Base-by-base conservation (phyloP, 2,329 filamentous ascomycete genomes). In the Aspergillus ochraceus region DNA sequence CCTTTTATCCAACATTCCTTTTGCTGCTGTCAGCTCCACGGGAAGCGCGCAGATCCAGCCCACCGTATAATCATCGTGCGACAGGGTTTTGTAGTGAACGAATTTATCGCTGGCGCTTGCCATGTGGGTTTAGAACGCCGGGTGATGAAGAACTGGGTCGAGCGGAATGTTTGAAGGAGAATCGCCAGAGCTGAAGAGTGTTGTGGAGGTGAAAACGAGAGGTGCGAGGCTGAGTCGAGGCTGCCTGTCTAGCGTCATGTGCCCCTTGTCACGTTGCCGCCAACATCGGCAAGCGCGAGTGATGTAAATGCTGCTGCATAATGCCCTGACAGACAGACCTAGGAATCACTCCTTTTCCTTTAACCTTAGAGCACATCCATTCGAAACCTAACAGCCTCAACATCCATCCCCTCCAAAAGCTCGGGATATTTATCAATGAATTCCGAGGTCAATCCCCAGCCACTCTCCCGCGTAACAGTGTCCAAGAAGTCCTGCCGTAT, bases 391-490 rank as follows among this genome's bases (percentile, higher is more conserved):
- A 54, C 9, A 17, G 45, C 24, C 6, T 60, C 57, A 30, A 62
- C 45, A 57, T 62, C 54, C 32, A 62, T 24, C 4, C 54, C 60
- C 20, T 54, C 54, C 36, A 62, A 14, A 6, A 62, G 29, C 39
- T 60, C 46, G 17, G 60, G 60, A 45, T 54, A 60, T 32, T 36
- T 46, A 5, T 60, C 32, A 29, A 62, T 60, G 29, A 62, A 62
- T 30, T 55, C 51, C 17, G 53, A 29, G 3, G 60, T 52, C 5
- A 62, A 4, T 9, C 60, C 60, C 60, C 60, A 62, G 5, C 60
- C 60, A 47, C 49, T 49, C 14, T 53, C 49, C 14, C n/a, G n/a
- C 24, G 53, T 62, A 39, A 65, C 59, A 5, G 54, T 60, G 10
- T 64, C 54, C 5, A 52, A 54, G 22, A 65, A 65, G 4, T 58